Conservation (phyloP, 345 rosid species). For the Kandelia obovata region DNA sequence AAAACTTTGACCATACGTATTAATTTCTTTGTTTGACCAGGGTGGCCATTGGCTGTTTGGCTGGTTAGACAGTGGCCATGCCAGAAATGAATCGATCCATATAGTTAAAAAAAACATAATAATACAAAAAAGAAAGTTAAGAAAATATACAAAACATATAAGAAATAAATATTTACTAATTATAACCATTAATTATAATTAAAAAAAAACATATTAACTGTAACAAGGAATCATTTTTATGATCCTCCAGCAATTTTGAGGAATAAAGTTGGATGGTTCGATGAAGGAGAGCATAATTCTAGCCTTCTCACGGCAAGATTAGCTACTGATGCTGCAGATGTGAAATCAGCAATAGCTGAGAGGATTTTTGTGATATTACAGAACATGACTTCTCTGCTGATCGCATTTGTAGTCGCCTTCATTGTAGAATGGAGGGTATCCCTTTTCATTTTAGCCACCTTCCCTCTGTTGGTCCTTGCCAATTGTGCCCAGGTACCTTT, state of each 20-base stretch:
- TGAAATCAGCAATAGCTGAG: constrained; percentile 93
- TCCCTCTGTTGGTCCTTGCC: constrained; percentile 93
- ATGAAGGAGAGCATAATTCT: constrained; percentile 95
- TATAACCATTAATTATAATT: too few species aligned
- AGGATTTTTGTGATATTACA: constrained; percentile 92
- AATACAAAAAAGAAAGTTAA: too few species aligned
- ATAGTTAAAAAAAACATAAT: too few species aligned
- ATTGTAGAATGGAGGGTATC: constrained; percentile 97
- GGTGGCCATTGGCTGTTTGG: too few species aligned
- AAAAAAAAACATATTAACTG: too few species aligned
- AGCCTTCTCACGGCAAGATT: constrained; percentile 79
- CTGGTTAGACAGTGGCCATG: too few species aligned
- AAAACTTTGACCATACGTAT: too few species aligned
- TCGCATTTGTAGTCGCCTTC: constrained; percentile 94
- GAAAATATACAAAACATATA: too few species aligned
- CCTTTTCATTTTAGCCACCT: constrained; percentile 83
- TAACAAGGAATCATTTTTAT: neutral
- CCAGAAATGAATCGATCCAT: too few species aligned
- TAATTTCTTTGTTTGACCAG: too few species aligned
- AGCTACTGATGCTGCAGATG: constrained; percentile 91
- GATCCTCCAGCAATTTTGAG: constrained; percentile 63
- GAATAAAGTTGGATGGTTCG: constrained; percentile 99
- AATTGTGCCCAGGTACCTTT: constrained; percentile 89
- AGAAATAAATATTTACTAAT: too few species aligned
- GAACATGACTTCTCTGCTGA: constrained; percentile 94